Conservation (phyloP, 2,329 filamentous ascomycete species). For the Cordyceps tenuipes region DNA sequence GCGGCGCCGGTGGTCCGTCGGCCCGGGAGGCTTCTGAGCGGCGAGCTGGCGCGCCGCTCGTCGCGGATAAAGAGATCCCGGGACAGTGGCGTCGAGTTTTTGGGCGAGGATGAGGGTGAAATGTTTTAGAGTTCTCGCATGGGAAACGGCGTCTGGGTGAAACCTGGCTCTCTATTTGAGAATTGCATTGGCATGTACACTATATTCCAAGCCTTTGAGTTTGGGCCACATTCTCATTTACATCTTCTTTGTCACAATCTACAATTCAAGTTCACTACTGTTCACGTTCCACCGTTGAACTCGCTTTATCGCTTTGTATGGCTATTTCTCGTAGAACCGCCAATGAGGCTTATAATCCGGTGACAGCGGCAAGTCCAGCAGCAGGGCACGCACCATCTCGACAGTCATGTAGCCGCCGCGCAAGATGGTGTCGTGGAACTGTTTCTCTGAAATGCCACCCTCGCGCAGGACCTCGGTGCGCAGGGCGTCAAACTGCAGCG, state of each 20-base stretch:
- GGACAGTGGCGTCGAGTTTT: slow-evolving; percentile 47
- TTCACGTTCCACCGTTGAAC: too few relatives aligned
- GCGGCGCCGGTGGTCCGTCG: slow-evolving; percentile 12
- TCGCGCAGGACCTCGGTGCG: slow-evolving; percentile 37
- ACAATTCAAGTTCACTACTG: neutral
- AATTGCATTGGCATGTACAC: neutral
- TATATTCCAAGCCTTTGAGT: neutral
- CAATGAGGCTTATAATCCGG: slow-evolving; percentile 38
- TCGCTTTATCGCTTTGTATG: neutral
- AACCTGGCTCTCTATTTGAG: neutral
- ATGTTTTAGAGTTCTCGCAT: slow-evolving; percentile 1
- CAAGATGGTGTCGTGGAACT: slow-evolving; percentile 47
- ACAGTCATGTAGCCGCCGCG: slow-evolving; percentile 45
- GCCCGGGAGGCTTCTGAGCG: slow-evolving; percentile 17
- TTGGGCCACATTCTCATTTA: neutral
- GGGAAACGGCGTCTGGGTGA: neutral
- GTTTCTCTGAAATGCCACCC: slow-evolving; percentile 37
- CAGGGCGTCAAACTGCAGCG: slow-evolving; percentile 45
- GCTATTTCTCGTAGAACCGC: slow-evolving; percentile 36
- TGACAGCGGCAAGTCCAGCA: slow-evolving; percentile 33
- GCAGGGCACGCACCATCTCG: slow-evolving; percentile 42
- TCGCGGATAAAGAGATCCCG: slow-evolving; percentile 35
- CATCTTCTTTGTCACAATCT: neutral
- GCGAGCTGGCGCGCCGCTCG: slow-evolving; percentile 22
- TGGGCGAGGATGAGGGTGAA: slow-evolving; percentile 40